Conservation (phyloP, 257 asterid genomes). For the Penstemon barbatus region DNA sequence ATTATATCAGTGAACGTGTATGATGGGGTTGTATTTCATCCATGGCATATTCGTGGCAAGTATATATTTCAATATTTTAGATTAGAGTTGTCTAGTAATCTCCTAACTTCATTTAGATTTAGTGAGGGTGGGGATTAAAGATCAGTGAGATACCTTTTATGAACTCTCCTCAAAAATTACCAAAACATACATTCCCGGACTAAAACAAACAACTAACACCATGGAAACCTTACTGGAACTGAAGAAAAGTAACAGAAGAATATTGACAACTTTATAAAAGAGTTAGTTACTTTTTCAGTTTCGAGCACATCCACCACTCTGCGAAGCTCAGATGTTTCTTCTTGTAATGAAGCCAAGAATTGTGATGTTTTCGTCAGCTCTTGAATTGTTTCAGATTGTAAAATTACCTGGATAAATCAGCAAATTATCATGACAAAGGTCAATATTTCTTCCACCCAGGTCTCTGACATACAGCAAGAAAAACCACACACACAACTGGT, state of each 20-base stretch:
- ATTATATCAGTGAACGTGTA: background rate
- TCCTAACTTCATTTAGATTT: background rate
- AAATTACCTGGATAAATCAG: conserved; percentile 55
- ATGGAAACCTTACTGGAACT: conserved; percentile 1
- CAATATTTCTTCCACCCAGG: background rate
- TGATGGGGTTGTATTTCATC: background rate
- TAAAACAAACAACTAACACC: too few species aligned
- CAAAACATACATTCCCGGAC: too few species aligned
- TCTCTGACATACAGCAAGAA: background rate
- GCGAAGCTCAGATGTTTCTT: conserved; percentile 73
- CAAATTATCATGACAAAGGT: conserved; percentile 1
- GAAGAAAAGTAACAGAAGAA: conserved; percentile 9
- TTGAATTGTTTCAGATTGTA: conserved; percentile 93
- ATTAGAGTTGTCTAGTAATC: background rate
- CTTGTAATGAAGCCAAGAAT: conserved; percentile 66
- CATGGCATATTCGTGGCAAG: too few species aligned
- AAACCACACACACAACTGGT: background rate
- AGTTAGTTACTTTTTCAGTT: conserved; percentile 44
- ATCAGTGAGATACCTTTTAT: background rate
- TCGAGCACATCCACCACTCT: conserved; percentile 54
- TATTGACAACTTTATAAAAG: conserved; percentile 1
- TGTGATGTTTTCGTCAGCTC: conserved; percentile 88
- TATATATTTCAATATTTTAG: background rate
- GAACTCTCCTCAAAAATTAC: background rate
- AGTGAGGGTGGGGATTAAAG: background rate